Evolutionary conservation across 1,139 yeast species (phyloP).

Genomic region (Debaryomyces coudertii): DNA sequence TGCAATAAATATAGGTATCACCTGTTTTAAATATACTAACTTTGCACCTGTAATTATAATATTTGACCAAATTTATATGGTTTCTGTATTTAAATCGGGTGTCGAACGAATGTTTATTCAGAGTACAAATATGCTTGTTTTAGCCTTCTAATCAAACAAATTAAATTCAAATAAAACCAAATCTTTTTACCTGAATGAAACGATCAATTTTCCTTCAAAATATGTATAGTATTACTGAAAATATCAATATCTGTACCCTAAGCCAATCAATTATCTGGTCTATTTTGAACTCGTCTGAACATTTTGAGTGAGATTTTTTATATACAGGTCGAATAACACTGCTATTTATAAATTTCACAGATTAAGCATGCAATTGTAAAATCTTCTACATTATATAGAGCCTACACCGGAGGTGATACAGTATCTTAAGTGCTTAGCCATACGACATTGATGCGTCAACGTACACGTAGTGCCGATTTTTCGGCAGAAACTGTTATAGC

Average conservation of each 20-base stretch:
- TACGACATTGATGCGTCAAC: background rate
- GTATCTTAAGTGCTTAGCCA: background rate
- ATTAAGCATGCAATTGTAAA: background rate
- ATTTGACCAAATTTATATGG: background rate
- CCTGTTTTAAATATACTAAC: background rate
- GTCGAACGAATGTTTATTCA: slow-evolving; percentile 2
- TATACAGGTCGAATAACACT: background rate
- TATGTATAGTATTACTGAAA: background rate
- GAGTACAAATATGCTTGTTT: background rate
- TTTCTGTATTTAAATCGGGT: background rate
- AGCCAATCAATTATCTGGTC: background rate
- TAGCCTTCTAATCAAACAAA: background rate
- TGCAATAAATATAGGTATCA: background rate
- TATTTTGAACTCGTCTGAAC: background rate
- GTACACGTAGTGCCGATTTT: background rate
- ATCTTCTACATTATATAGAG: background rate
- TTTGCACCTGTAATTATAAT: background rate
- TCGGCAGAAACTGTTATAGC: slow-evolving; percentile 1
- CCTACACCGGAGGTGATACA: background rate
- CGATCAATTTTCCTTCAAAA: background rate
- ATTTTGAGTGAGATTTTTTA: background rate
- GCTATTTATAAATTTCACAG: slow-evolving; percentile 1
- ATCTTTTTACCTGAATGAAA: background rate
- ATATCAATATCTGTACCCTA: background rate
- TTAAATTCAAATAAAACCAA: background rate